Evolutionary conservation across 768 basidiomycete species (phyloP), one percentile per base, ranked within the genome.

Genomic region (Chlorophyllum brunneum): DNA sequence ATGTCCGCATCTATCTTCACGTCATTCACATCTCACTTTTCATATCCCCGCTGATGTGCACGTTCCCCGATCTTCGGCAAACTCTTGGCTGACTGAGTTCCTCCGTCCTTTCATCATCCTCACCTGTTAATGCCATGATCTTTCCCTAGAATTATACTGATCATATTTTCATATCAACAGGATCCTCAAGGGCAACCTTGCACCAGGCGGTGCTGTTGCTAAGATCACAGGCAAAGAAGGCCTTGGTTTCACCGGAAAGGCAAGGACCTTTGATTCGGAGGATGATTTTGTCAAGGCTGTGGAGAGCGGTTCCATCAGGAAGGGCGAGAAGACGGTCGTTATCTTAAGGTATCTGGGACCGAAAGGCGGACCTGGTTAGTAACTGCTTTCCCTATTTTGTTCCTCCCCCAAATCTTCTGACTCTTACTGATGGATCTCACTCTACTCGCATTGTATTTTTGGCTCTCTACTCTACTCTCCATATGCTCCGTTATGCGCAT

Each of bases 191-290:
- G 94, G 94, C 39, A 94, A 95, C 67, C 80, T 98, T 23, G 94
- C 94, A 1, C 93, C 94, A 11, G 92, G 92, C 22, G 94, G 95
- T 39, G 91, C 93, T n/a, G 92, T 98, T 23, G 88, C 92, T 30
- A 98, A 98, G 71, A 92, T 97, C 58, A 97, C 94, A 6, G 94
- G 94, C 44, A 98, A 98, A 68, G 94, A 98, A 68, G 94, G 95
- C 0, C 72, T 95, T 37, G 74, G 76, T 6, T 97, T 97, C 70
- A 84, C 83, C 6, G 97, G 97, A 46, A 93, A 88, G 70, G 95
- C 95, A 34, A 85, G 94, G 58, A 80, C 86, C 2, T 99, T 98
- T 66, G 92, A 98, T 66, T 80, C 81, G 16, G 97, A 99, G 67
- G 86, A 86, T 55, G 89, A 80, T 48, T 93, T 98, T 59, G 80